Evolutionary conservation across 306 rosid species (phyloP).

Genomic region (Quercus aquifolioides): DNA sequence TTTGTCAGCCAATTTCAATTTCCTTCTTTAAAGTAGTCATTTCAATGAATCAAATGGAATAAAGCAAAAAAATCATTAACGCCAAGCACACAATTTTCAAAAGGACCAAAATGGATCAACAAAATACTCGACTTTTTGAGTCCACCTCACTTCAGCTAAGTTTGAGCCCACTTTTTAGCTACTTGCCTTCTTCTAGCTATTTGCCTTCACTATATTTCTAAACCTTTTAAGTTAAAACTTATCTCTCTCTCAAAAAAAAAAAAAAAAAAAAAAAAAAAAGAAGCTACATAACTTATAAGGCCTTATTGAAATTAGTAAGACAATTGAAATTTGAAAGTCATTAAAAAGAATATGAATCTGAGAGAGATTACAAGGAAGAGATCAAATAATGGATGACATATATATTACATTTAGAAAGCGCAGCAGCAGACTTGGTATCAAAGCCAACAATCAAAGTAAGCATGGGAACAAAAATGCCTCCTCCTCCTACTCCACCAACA

Average conservation of each 20-base stretch:
- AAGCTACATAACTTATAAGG: background rate
- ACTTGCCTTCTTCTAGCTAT: no score
- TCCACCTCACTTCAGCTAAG: background rate
- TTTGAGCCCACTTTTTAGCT: background rate
- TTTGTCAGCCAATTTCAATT: background rate
- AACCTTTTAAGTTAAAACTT: no score
- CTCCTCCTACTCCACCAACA: conserved; percentile 96
- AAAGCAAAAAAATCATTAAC: no score
- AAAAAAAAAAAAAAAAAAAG: no score
- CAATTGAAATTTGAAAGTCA: background rate
- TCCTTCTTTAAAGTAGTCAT: background rate
- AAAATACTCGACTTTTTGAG: background rate
- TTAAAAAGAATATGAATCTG: background rate
- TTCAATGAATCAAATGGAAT: background rate
- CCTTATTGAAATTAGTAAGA: background rate
- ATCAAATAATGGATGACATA: background rate
- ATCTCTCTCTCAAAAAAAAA: no score
- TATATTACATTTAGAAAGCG: conserved; percentile 79
- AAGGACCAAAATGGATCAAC: background rate
- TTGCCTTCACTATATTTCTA: no score
- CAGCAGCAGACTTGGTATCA: conserved; percentile 93
- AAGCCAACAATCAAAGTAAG: conserved; percentile 82
- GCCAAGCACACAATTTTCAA: background rate
- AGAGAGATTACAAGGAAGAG: background rate
- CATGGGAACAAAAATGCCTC: conserved; percentile 98